Base-by-base conservation (phyloP, 345 rosid genomes). In the Boechera stricta region DNA sequence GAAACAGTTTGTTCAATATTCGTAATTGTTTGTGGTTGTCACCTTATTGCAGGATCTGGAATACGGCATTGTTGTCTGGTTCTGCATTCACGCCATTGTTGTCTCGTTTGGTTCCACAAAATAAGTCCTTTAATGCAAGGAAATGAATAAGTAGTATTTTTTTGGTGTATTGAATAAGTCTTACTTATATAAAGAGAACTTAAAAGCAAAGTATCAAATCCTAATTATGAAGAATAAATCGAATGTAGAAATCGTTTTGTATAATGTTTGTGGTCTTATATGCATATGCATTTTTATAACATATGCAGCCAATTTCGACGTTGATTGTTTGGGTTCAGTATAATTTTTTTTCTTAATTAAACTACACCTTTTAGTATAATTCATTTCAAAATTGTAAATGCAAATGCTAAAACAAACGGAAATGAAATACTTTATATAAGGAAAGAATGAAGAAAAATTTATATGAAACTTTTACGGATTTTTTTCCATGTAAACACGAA, bases 21-120 rank as follows among this genome's bases (percentile, higher is more conserved):
- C 21, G 0, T 38, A 51, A 10, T 38, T 60, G 29, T 59, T 60
- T 16, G 39, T 56, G 7, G 53, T 67, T 48, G 24, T 58, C 53
- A 76, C 79, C 79, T 76, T 61, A 76, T 68, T 32, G 69, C 63
- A 60, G 68, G 47, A 59, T 51, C 56, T 10, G 10, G 45, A 68
- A 60, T 41, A 51, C 31, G 63, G 45, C n/a, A 5, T 31, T 76
- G 48, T 69, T 42, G 74, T 64, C 24, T 69, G 31, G 39, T 61
- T 69, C 38, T 52, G 56, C 56, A 51, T 52, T 60, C 56, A 45
- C 63, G 74, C 79, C 79, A 76, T 21, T 69, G 55, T 52, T 76
- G 56, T 76, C 69, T 76, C 4, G 74, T 69, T 61, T 68, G 64
- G 56, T 76, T 76, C 79, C 74, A 76, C 57, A 31, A 41, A 21